These are phyloP conservation scores for Auriscalpium vulgare DNA, from an alignment of 768 basidiomycete genomes.

Conservation along the genomic window DNA sequence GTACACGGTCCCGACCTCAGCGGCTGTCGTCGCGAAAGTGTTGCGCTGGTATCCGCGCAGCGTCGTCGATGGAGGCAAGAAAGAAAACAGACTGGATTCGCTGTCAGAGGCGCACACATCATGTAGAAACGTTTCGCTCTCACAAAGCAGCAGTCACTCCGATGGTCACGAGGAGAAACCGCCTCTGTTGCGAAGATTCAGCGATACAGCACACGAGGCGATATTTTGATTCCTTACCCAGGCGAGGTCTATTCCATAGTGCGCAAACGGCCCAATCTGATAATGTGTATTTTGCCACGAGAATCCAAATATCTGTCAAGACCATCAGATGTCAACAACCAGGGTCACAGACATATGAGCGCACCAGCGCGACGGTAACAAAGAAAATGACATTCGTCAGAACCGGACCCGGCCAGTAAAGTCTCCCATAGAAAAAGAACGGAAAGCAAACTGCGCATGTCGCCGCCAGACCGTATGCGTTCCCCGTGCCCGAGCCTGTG, in stretches of 20 bases:
- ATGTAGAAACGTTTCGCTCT: not conserved
- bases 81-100: constrained; percentile 49
- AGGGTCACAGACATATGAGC: constrained; percentile 14
- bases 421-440: constrained; percentile 57
- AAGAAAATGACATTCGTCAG: constrained; percentile 67
- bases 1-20: constrained; percentile 62
- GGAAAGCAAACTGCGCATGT: constrained; percentile 65
- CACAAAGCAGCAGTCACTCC: constrained; percentile 78
- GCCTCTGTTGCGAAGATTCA: constrained; percentile 31
- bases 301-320: constrained; percentile 62
- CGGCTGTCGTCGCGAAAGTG: constrained; percentile 57
- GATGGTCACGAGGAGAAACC: constrained; percentile 59
- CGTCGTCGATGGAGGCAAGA: constrained; percentile 68
- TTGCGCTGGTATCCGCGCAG: constrained; percentile 67
- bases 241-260: constrained; percentile 57
- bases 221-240: constrained; percentile 44
- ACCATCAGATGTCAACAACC: not conserved
- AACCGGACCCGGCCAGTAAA: constrained; percentile 68
- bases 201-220: not conserved
- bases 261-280: constrained; percentile 39
- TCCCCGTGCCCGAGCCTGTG: constrained; percentile 49
- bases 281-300: constrained; percentile 60
- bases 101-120: constrained; percentile 18
- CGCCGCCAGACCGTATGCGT: constrained; percentile 62
- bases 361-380: constrained; percentile 53